Evolutionary conservation across 345 rosid genomes (phyloP), one percentile per base, ranked within the genome.

Genomic region (Abelmoschus esculentus): DNA sequence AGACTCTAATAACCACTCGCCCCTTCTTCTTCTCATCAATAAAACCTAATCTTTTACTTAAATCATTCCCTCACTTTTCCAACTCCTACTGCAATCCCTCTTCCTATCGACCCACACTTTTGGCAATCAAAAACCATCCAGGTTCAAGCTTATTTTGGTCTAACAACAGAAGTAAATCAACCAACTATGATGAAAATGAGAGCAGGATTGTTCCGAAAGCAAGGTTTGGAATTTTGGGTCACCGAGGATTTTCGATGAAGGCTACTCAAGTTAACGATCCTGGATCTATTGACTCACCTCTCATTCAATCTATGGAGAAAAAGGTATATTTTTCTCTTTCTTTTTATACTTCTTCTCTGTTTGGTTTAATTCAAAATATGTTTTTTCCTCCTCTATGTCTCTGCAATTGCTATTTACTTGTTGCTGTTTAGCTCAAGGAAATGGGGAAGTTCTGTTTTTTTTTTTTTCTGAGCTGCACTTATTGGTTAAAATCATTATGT

Each of bases 221-320:
- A 12, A 72, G 86, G 66, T 79, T 80, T 75, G 76, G 75, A 17
- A 31, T 14, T 1, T 67, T 65, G 64, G 79, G 81, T 32, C 74
- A 29, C 32, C 82, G 82, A 38, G 69, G 77, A 26, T 86, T 89
- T 79, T 78, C 70, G 65, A 69, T 80, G 1, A 77, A 80, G 76
- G 89, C 96, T 58, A 79, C 96, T 44, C 78, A 86, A 52, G 85
- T 91, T 69, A 93, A 86, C 61, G 96, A 87, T 70, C 83, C 95
- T 77, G 97, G 97, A 19, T 91, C 96, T 44, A 81, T 93, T 60
- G 95, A 89, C 78, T 84, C 83, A 59, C 86, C 97, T 55, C 91
- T 89, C 69, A 91, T 93, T 87, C 86, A 81, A 76, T 89, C 98
- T 60, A 93, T 91, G 98, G 90, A 88, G 86, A 81, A 69, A 61